Percentiles rank a stretch among this genome's conserved stretches.
Conservation (phyloP, 345 rosid species). For the Sonneratia caseolaris region DNA sequence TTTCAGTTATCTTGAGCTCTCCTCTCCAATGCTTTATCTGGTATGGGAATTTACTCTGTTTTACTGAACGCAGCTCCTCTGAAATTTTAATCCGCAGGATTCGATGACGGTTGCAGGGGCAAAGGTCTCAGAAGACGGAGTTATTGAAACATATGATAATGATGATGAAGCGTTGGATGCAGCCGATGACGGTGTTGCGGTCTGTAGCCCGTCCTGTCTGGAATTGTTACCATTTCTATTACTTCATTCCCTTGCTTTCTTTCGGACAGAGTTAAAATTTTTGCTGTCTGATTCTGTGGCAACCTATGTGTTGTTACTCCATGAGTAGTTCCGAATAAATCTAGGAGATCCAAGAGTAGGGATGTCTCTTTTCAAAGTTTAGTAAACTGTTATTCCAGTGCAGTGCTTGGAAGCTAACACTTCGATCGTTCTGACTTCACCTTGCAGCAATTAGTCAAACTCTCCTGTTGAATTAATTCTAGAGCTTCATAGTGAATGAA, state of each 20-base stretch:
- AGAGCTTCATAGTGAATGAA: not conserved
- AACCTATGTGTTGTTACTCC: not conserved
- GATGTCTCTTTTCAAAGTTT: not conserved
- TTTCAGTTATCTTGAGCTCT: not conserved
- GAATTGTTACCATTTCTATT: not conserved
- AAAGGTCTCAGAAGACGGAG: constrained; percentile 59
- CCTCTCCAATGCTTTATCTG: not conserved
- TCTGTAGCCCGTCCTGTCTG: constrained; percentile 16
- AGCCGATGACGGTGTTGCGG: constrained; percentile 53
- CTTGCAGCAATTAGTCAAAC: not conserved
- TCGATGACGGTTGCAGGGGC: constrained; percentile 46
- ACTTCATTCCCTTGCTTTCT: not conserved
- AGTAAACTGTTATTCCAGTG: not conserved
- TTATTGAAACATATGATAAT: constrained; percentile 65
- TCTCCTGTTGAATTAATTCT: not conserved
- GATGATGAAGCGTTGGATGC: constrained; percentile 87
- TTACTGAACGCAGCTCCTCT: not conserved
- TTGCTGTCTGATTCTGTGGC: not conserved
- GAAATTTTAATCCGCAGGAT: constrained; percentile 32
- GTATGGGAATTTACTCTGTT: too few relatives aligned
- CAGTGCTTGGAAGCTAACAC: not conserved
- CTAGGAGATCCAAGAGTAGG: not conserved
- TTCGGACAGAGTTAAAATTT: not conserved
- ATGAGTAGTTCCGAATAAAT: not conserved
- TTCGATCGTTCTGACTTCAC: not conserved